Conservation (phyloP, 768 basidiomycete genomes). For the Boletus sensibilis region DNA sequence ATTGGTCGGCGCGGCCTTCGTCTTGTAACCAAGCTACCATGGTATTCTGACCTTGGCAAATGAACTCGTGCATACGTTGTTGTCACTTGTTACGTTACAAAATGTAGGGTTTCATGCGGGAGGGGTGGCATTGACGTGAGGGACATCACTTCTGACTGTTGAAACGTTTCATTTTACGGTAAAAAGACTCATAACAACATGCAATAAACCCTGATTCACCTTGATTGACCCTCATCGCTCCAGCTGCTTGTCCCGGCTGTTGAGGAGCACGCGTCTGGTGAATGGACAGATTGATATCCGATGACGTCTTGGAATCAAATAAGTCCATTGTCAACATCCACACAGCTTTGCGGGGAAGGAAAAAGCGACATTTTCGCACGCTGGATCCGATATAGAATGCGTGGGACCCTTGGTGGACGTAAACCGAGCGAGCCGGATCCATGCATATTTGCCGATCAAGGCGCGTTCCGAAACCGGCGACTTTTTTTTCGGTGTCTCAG, state of each 20-base stretch:
- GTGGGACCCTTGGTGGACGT: neutral
- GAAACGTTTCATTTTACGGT: neutral
- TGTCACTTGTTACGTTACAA: neutral
- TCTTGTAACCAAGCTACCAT: conserved; percentile 14
- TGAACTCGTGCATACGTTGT: neutral
- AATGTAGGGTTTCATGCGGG: neutral
- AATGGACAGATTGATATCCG: neutral
- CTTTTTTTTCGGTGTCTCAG: neutral
- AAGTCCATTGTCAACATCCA: too few relatives aligned
- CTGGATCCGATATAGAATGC: neutral
- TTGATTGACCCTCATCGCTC: neutral
- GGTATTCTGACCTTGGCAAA: neutral
- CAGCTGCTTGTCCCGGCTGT: too few relatives aligned
- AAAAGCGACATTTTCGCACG: neutral
- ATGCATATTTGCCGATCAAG: neutral
- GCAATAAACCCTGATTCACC: neutral
- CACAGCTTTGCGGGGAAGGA: neutral
- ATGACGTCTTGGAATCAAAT: neutral
- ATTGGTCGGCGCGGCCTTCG: conserved; percentile 25
- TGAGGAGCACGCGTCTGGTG: neutral
- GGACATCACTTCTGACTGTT: too few relatives aligned
- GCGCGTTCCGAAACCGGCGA: neutral
- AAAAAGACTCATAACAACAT: neutral
- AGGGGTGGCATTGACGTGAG: neutral
- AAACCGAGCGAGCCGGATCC: neutral